These are phyloP conservation scores for Zelopaecilomyces penicillatus DNA, from an alignment of 2,329 filamentous ascomycete species.

Conservation along the genomic window DNA sequence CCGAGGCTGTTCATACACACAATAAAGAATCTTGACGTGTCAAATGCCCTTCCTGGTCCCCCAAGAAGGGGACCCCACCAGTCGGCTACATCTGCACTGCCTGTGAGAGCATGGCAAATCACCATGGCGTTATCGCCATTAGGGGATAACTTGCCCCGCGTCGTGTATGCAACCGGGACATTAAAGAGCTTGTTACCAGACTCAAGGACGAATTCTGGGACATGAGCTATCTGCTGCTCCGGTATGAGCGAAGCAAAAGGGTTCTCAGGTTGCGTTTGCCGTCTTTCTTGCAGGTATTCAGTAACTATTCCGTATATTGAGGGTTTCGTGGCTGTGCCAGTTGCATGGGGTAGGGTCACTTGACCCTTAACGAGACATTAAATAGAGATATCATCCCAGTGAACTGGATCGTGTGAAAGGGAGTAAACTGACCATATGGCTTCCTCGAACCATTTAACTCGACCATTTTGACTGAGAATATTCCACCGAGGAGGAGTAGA, in stretches of 20 bases:
- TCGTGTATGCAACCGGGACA: conserved; percentile 62
- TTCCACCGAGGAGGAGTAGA: no score
- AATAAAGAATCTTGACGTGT: conserved; percentile 75
- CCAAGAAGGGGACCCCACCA: conserved; percentile 84
- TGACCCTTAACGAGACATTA: no score
- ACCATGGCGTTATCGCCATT: conserved; percentile 61
- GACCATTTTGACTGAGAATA: no score
- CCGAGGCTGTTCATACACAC: conserved; percentile 81
- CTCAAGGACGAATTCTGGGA: conserved; percentile 87
- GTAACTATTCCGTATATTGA: conserved; percentile 34
- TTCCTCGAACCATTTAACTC: no score
- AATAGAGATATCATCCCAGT: no score
- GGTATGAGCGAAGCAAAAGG: conserved; percentile 80
- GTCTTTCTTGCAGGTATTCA: conserved; percentile 62
- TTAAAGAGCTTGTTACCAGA: conserved; percentile 79
- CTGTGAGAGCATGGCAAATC: conserved; percentile 77
- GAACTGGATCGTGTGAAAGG: neutral
- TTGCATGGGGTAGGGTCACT: no score
- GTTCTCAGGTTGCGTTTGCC: conserved; percentile 72
- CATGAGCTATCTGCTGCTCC: conserved; percentile 76
- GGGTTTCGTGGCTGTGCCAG: no score
- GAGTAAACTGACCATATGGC: neutral
- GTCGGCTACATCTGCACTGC: conserved; percentile 75
- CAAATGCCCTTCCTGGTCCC: conserved; percentile 69
- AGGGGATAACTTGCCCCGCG: conserved; percentile 51